Evolutionary conservation across 768 basidiomycete genomes (phyloP).

Genomic region (Naganishia vishniacii): DNA sequence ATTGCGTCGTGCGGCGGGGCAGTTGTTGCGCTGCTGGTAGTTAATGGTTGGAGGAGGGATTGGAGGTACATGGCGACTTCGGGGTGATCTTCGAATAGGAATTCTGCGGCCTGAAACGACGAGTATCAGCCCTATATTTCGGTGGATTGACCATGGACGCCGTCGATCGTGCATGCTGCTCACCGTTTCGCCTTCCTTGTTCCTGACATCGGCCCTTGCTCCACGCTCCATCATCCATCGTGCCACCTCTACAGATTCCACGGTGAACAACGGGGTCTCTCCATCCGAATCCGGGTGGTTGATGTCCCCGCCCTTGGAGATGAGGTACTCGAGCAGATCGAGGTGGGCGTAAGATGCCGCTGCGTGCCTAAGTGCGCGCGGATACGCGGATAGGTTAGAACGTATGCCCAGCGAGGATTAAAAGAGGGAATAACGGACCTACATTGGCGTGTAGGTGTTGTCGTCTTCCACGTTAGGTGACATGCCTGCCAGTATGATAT

Average conservation of each 20-base stretch:
- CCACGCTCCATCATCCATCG: constrained; percentile 72
- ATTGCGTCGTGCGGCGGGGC: background rate
- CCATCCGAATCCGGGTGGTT: constrained; percentile 80
- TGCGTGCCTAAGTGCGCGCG: constrained; percentile 68
- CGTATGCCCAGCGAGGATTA: too few species aligned
- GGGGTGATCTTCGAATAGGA: constrained; percentile 42
- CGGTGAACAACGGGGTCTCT: constrained; percentile 86
- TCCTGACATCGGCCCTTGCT: constrained; percentile 60
- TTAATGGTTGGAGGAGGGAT: constrained; percentile 10
- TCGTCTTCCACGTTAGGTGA: constrained; percentile 42
- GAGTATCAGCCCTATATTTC: background rate
- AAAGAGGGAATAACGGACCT: constrained; percentile 19
- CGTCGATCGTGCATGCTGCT: constrained; percentile 38
- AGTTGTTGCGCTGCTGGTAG: constrained; percentile 11
- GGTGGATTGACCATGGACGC: too few species aligned
- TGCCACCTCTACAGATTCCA: constrained; percentile 74
- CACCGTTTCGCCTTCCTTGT: constrained; percentile 71
- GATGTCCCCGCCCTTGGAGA: constrained; percentile 77
- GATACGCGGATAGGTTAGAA: too few species aligned
- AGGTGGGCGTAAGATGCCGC: constrained; percentile 87
- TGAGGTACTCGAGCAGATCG: constrained; percentile 68
- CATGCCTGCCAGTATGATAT: background rate
- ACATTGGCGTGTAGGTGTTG: constrained; percentile 48
- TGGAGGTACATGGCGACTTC: constrained; percentile 40
- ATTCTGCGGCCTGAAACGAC: constrained; percentile 38